Percentiles rank a stretch among this genome's conserved stretches.
phyloP scores from a whole-genome alignment of 2,329 filamentous ascomycete species.

The Cercospora sp. region DNA sequence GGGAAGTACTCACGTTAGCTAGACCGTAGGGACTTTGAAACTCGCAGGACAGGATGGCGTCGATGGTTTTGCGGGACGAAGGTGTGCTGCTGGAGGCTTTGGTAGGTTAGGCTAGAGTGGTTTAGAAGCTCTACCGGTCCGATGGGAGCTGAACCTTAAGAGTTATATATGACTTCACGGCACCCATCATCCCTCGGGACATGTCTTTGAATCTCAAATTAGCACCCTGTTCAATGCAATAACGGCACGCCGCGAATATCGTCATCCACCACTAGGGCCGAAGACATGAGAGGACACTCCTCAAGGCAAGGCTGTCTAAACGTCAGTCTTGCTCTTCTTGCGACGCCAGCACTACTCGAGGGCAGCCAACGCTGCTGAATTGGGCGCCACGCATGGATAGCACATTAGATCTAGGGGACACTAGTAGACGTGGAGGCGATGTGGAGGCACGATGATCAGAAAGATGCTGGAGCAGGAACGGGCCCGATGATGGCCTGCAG shows the following conservation, averaged over 20 bases:
- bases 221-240: constrained; percentile 21
- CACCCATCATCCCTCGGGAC: constrained; percentile 8
- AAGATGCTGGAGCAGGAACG: constrained; percentile 9
- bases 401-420: background rate
- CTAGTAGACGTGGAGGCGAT: background rate
- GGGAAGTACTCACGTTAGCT: constrained; percentile 18
- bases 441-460: background rate
- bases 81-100: constrained; percentile 22
- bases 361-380: constrained; percentile 13
- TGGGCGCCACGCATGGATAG: constrained; percentile 14
- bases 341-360: constrained; percentile 10
- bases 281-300: constrained; percentile 15
- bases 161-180: constrained; percentile 25
- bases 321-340: constrained; percentile 19
- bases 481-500: constrained; percentile 9
- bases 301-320: constrained; percentile 14
- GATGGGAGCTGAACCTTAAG: constrained; percentile 23
- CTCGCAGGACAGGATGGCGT: constrained; percentile 16
- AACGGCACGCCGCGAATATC: constrained; percentile 20
- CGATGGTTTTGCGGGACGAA: constrained; percentile 14
- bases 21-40: constrained; percentile 28
- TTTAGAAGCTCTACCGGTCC: constrained; percentile 21
- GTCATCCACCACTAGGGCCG: constrained; percentile 19
- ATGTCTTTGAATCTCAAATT: constrained; percentile 28
- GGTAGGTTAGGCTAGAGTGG: constrained; percentile 20